Percentiles rank a stretch among this genome's conserved stretches.
phyloP scores from a whole-genome alignment of 495 filamentous ascomycete genomes.

The Filosporella fistucella region DNA sequence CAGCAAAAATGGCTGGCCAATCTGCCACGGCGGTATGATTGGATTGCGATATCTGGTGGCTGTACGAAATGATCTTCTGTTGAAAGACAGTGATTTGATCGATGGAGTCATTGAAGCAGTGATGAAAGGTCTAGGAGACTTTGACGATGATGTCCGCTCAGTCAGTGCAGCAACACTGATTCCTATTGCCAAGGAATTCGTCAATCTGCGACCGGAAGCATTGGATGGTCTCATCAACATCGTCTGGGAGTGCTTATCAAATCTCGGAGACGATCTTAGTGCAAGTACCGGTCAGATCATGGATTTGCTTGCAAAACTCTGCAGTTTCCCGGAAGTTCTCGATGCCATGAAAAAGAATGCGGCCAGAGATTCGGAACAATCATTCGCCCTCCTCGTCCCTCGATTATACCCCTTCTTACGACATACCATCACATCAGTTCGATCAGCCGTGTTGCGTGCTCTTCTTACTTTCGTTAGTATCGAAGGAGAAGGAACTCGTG shows the following conservation, averaged over 20 bases:
- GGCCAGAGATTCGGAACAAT: slow-evolving; percentile 72
- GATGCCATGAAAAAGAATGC: slow-evolving; percentile 93
- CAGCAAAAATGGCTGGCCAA: slow-evolving; percentile 75
- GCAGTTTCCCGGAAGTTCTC: slow-evolving; percentile 88
- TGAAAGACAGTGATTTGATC: slow-evolving; percentile 77
- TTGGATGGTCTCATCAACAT: slow-evolving; percentile 82
- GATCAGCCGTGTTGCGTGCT: slow-evolving; percentile 86
- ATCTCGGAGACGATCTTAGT: slow-evolving; percentile 91
- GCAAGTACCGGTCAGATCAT: slow-evolving; percentile 97
- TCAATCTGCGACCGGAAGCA: slow-evolving; percentile 70
- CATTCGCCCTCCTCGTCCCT: slow-evolving; percentile 88
- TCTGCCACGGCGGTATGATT: slow-evolving; percentile 97
- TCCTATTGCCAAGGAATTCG: slow-evolving; percentile 91
- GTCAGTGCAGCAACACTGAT: slow-evolving; percentile 96
- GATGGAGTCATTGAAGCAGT: slow-evolving; percentile 89
- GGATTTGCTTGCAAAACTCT: slow-evolving; percentile 93
- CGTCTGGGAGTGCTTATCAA: slow-evolving; percentile 95
- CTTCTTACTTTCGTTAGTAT: slow-evolving; percentile 89
- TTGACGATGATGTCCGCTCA: slow-evolving; percentile 92
- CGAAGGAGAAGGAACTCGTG: slow-evolving; percentile 74
- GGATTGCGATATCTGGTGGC: slow-evolving; percentile 91
- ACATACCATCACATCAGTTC: slow-evolving; percentile 94
- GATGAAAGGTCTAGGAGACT: slow-evolving; percentile 89
- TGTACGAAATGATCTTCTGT: slow-evolving; percentile 83
- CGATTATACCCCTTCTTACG: slow-evolving; percentile 93